Evolutionary conservation across 1,284 basidiomycete species (phyloP).

Genomic region (Ganoderma multipileum): DNA sequence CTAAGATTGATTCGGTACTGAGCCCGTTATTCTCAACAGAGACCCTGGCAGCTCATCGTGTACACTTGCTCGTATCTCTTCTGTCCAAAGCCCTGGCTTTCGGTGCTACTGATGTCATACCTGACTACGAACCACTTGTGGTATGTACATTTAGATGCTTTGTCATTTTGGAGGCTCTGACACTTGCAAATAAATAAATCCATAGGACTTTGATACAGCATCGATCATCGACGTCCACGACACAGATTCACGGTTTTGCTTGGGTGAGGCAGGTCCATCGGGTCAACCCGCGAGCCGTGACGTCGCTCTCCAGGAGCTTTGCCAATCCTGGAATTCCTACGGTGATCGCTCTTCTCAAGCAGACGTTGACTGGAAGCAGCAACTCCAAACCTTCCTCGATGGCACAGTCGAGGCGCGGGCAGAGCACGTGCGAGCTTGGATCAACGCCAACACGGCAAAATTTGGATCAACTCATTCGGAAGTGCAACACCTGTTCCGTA

Average conservation of each 20-base stretch:
- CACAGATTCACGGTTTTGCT: constrained; percentile 44
- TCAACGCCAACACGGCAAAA: constrained; percentile 49
- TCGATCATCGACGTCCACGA: constrained; percentile 45
- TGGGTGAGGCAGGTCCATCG: constrained; percentile 33
- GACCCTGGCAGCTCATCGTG: constrained; percentile 62
- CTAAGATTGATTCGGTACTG: not conserved
- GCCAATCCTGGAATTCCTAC: constrained; percentile 42
- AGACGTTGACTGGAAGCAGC: constrained; percentile 50
- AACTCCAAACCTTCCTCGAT: constrained; percentile 47
- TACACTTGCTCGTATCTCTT: constrained; percentile 48
- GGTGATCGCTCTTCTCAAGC: constrained; percentile 38
- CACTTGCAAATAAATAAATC: not conserved
- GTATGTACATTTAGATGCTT: constrained; percentile 37
- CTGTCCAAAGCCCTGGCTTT: constrained; percentile 53
- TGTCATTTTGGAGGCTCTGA: not conserved
- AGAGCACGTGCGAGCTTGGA: constrained; percentile 56
- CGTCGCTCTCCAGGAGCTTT: constrained; percentile 37
- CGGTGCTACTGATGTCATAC: constrained; percentile 53
- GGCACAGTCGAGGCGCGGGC: constrained; percentile 48
- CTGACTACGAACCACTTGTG: constrained; percentile 56
- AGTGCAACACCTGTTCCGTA: constrained; percentile 53
- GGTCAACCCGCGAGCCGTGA: constrained; percentile 39
- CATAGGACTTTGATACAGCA: constrained; percentile 59
- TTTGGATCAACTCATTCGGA: constrained; percentile 53
- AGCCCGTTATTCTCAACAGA: constrained; percentile 43